Percentiles rank a stretch among this genome's conserved stretches.
phyloP scores from a whole-genome alignment of 1,139 yeast species.

The Ogataea hybrid region DNA sequence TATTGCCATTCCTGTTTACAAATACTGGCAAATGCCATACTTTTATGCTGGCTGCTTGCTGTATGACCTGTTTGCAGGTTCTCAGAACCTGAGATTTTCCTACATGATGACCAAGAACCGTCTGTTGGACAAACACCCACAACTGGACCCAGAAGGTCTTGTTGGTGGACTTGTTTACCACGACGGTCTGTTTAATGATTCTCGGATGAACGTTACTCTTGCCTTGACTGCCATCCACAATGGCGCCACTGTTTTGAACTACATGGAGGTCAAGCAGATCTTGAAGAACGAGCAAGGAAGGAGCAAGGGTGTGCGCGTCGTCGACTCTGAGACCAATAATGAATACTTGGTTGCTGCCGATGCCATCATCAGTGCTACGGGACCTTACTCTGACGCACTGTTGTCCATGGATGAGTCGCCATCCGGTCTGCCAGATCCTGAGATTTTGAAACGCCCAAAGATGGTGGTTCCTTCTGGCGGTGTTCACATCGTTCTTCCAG shows the following conservation, averaged over 20 bases:
- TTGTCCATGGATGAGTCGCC: slow-evolving; percentile 84
- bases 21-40: slow-evolving; percentile 96
- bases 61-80: slow-evolving; percentile 93
- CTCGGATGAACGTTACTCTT: slow-evolving; percentile 84
- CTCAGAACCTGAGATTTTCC: slow-evolving; percentile 77
- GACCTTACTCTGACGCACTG: slow-evolving; percentile 84
- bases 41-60: slow-evolving; percentile 89
- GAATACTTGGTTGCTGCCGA: slow-evolving; percentile 61
- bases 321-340: slow-evolving; percentile 71
- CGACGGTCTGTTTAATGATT: slow-evolving; percentile 92
- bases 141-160: slow-evolving; percentile 75
- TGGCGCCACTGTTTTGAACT: slow-evolving; percentile 90
- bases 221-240: slow-evolving; percentile 82
- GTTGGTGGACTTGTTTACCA: slow-evolving; percentile 93
- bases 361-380: slow-evolving; percentile 88
- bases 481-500: slow-evolving; percentile 90
- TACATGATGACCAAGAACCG: slow-evolving; percentile 68
- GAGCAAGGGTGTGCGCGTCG: slow-evolving; percentile 73
- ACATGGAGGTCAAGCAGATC: slow-evolving; percentile 76
- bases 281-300: slow-evolving; percentile 59
- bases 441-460: slow-evolving; percentile 40
- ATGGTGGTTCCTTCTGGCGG: slow-evolving; percentile 96
- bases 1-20: slow-evolving; percentile 91
- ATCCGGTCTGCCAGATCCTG: slow-evolving; percentile 49
- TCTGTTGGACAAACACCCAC: slow-evolving; percentile 80